Conservation (phyloP, 2,329 filamentous ascomycete species). For the Colletotrichum spaethianum region DNA sequence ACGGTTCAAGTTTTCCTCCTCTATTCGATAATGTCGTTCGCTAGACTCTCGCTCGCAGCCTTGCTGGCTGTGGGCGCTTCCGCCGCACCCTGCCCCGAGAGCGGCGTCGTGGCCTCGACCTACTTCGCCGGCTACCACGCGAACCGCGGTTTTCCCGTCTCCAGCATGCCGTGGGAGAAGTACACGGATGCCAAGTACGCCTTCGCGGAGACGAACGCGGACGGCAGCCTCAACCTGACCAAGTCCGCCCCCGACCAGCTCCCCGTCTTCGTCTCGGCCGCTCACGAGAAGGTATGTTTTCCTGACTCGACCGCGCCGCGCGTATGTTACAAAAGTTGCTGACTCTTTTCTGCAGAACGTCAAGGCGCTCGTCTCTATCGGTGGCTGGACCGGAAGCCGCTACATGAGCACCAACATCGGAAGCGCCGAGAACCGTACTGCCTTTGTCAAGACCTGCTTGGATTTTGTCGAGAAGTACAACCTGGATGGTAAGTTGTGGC, state of each 20-base stretch:
- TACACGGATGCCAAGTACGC: constrained; percentile 39
- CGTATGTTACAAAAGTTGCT: background rate
- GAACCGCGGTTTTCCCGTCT: constrained; percentile 23
- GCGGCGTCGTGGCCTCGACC: constrained; percentile 27
- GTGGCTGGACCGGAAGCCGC: constrained; percentile 38
- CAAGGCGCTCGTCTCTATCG: constrained; percentile 35
- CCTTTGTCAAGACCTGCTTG: constrained; percentile 42
- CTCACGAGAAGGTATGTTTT: constrained; percentile 12
- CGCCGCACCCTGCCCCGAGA: constrained; percentile 7
- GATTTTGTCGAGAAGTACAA: constrained; percentile 43
- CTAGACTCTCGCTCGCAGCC: constrained; percentile 30
- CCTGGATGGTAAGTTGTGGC: constrained; percentile 30
- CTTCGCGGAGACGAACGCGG: constrained; percentile 30
- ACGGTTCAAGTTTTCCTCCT: background rate
- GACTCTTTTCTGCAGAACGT: constrained; percentile 3
- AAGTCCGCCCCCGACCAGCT: constrained; percentile 36
- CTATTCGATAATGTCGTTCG: constrained; percentile 22
- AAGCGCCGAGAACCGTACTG: constrained; percentile 43
- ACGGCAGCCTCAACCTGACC: constrained; percentile 28
- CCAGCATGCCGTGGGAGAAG: constrained; percentile 36
- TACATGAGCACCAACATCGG: constrained; percentile 31
- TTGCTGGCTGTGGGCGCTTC: constrained; percentile 31
- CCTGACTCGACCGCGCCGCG: background rate
- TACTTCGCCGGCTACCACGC: constrained; percentile 39
- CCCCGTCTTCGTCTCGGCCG: constrained; percentile 26